A percentile compares a stretch with the other conserved stretches of the same genome.
These are phyloP conservation scores for Vaccinium macrocarpon DNA, from an alignment of 148 eudicot species.

Conservation along the genomic window DNA sequence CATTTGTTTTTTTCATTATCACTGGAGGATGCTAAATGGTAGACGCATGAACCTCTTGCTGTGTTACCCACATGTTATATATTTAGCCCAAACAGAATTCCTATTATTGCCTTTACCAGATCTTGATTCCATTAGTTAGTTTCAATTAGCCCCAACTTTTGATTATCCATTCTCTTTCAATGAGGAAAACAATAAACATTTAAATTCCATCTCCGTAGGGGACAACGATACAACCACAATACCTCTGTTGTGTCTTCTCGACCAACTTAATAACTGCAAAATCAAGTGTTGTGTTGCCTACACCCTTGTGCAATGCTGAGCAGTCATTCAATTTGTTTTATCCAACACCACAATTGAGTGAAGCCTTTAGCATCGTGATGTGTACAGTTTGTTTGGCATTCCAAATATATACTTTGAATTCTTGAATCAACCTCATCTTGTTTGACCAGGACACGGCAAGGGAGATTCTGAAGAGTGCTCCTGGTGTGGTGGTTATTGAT, in stretches of 20 bases:
- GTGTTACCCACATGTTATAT: not conserved
- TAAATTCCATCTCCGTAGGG: not conserved
- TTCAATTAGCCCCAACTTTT: not conserved
- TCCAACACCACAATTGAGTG: not conserved
- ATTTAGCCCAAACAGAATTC: not conserved
- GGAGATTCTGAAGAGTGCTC: conserved; percentile 73
- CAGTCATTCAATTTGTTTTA: not conserved
- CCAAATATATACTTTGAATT: not conserved
- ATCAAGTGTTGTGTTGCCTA: not conserved
- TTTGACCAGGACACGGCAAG: conserved; percentile 62
- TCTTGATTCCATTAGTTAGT: not conserved
- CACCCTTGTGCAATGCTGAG: not conserved
- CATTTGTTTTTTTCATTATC: not conserved
- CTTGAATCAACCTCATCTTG: not conserved
- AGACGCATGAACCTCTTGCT: not conserved
- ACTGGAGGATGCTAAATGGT: not conserved
- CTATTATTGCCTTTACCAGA: not conserved
- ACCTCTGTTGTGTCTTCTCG: not conserved
- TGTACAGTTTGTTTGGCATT: not conserved
- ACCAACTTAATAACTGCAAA: not conserved
- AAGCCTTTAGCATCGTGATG: not conserved
- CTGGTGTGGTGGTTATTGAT: conserved; percentile 86
- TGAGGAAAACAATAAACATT: not conserved
- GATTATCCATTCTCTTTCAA: not conserved
- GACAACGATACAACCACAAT: not conserved